Evolutionary conservation across 2,329 filamentous ascomycete species (phyloP), one percentile per base, ranked within the genome.

Genomic region (Aspergillus quadrilineatus): DNA sequence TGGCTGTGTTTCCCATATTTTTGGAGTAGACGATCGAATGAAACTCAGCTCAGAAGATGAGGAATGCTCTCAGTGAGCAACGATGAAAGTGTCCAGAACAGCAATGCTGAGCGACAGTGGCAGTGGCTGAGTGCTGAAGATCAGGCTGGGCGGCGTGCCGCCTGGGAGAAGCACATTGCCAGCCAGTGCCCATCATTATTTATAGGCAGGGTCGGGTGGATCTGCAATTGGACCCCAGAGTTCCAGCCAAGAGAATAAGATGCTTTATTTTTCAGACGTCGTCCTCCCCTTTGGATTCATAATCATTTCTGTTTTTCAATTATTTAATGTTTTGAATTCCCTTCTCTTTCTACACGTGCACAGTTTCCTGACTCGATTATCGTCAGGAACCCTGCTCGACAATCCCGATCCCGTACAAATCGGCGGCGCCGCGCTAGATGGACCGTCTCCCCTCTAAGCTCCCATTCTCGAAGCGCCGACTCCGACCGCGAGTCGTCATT

Each of bases 401-500:
- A 9, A 37, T 34, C 9, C 12, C 34, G 34, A 37, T 34, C 32
- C 34, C 34, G 5, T 37, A 22, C 36, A 14, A 34, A 34, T 22
- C 14, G 44, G 45, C 37, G 50, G 50, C 41, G 17, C 14, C 29
- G 29, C 50, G 44, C 44, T 22, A 47, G 41, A 71, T 70, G 68
- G 65, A 65, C 53, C 64, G 64, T 43, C 62, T 74, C 53, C 72
- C 72, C 17, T 58, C 62, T 41, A 80, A 80, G 64, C 71, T 82
- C 61, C 79, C 79, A 43, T 82, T 83, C 70, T 81, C 79, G 17
- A 82, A 81, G 70, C 79, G 79, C 66, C 75, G 75, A 34, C 72
- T 83, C 45, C 73, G 75, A 47, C 76, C 78, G 64, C 78, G 75
- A 57, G 74, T 82, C 59, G 72, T 83, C 50, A 75, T 82, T 63